Evolutionary conservation across 768 basidiomycete genomes (phyloP), one percentile per base, ranked within the genome.

Genomic region (Phlebiopsis gigantea): DNA sequence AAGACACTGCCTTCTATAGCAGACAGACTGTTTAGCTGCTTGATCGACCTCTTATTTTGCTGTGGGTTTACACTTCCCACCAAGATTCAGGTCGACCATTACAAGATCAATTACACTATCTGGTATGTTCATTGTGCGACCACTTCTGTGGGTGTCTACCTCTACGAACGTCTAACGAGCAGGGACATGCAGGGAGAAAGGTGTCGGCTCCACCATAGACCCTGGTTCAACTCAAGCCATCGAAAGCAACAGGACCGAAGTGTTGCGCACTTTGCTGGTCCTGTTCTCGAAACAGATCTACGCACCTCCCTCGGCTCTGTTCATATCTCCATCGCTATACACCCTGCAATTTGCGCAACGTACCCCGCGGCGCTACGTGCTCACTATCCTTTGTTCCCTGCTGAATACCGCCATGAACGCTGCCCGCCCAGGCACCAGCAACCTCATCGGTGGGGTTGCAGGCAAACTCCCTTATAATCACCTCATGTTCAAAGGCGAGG

Each of bases 211-310:
- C 1, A 91, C 93, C 1, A 75, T 80, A 34, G 87, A 90, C 66
- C 79, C 83, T 7, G 86, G 85, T 0, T 75, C 83, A 7, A 79
- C 73, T 62, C 79, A 79, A 61, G 75, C 77, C 24, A 80, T 84
- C 53, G 93, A 97, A 66, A 75, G 73, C 51, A 92, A 94, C 74
- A 93, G 89, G 67, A 84, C 83, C 1, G 94, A 98, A 73, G 88
- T 98, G 34, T 77, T 98, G 0, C 90, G 93, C 25, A 83, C 98
- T 41, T 77, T 98, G 45, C 84, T 94, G 39, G 81, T 97, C 50
- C 75, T 98, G 2, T 79, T 98, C 21, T 97, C 97, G 6, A 84
- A 89, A 22, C 91, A 96, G 62, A 93, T 98, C 57, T 96, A 96
- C 70, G 76, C 85, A 22, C 77, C 92, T 6, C 81, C 90, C 4